Base-by-base conservation (phyloP, 2,329 filamentous ascomycete genomes). In the Calonectria hongkongensis region DNA sequence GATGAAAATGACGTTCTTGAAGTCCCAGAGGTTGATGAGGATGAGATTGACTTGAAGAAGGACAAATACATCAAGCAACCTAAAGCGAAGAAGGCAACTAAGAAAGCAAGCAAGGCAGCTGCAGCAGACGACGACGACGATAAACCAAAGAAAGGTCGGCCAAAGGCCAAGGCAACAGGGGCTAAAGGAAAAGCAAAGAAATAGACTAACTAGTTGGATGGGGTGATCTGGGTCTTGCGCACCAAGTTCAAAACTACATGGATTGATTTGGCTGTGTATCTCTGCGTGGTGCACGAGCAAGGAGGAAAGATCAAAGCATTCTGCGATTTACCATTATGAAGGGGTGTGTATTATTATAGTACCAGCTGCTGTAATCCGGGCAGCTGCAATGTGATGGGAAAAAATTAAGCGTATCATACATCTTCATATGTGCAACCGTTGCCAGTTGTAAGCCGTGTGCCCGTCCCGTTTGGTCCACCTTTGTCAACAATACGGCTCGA, bases 61-160 rank as follows among this genome's bases (percentile, higher is more conserved):
- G 97, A 99, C 85, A 98, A 98, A 84, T 98, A 98, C 81, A 96
- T 98, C 82, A 98, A 97, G 84, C 90, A 94, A 81, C 95, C 96
- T 15, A 98, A 98, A 88, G 92, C 84, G 5, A 91, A 91, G 80
- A 90, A 91, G 82, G 47, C 80, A 8, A 80, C 84, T n/a, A 87
- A 87, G 79, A 87, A 86, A 76, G 73, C 83, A 0, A 84, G 73
- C 54, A 88, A 88, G 69, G 85, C 84, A 39, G 84, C 82, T 51
- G 85, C 85, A 15, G 87, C 87, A n/a, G 89, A 89, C 8, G 86
- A 85, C 21, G 88, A 87, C 25, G 88, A 86, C 13, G 76, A 89
- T 12, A 88, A 87, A 68, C 89, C 89, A 76, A 86, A 89, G 76
- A 91, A 90, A 81, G 85, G 82, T 13, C 82, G 84, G 62, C 80